Evolutionary conservation across 192 early-diverging fungal genomes (phyloP).

Genomic region (Coemansia sp.): DNA sequence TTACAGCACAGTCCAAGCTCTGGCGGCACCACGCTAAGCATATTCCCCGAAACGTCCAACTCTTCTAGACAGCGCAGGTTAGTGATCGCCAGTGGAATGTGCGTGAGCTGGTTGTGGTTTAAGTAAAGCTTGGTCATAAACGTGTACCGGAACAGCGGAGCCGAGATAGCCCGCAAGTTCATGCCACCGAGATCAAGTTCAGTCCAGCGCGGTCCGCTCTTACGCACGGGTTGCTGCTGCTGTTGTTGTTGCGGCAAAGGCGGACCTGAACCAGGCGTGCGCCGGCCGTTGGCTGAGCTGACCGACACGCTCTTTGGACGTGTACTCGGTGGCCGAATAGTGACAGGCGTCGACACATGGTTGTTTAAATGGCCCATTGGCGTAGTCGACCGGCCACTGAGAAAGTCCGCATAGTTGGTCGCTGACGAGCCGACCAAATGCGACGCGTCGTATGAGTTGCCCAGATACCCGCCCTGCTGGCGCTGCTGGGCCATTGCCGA

Average conservation of each 20-base stretch:
- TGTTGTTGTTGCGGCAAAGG: constrained; percentile 9
- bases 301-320: constrained; percentile 48
- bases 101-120: constrained; percentile 91
- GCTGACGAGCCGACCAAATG: constrained; percentile 43
- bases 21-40: constrained; percentile 73
- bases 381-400: constrained; percentile 47
- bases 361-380: constrained; percentile 45
- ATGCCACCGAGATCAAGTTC: constrained; percentile 94
- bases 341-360: constrained; percentile 39
- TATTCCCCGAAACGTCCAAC: constrained; percentile 89
- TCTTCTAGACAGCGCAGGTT: constrained; percentile 64
- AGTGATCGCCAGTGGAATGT: constrained; percentile 68
- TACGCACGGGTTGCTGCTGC: constrained; percentile 21
- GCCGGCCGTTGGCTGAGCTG: constrained; percentile 41
- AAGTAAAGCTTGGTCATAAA: constrained; percentile 92
- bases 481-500: constrained; percentile 79
- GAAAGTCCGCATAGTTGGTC: constrained; percentile 51
- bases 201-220: constrained; percentile 64
- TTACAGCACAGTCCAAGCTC: constrained; percentile 83
- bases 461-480: constrained; percentile 49
- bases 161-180: constrained; percentile 77
- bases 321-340: constrained; percentile 47
- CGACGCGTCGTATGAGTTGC: constrained; percentile 22
- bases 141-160: constrained; percentile 71
- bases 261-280: constrained; percentile 30